These are phyloP conservation scores for Globisporangium rhizosaccharum DNA, from an alignment of 352 stramenopile species.

Conservation along the genomic window DNA sequence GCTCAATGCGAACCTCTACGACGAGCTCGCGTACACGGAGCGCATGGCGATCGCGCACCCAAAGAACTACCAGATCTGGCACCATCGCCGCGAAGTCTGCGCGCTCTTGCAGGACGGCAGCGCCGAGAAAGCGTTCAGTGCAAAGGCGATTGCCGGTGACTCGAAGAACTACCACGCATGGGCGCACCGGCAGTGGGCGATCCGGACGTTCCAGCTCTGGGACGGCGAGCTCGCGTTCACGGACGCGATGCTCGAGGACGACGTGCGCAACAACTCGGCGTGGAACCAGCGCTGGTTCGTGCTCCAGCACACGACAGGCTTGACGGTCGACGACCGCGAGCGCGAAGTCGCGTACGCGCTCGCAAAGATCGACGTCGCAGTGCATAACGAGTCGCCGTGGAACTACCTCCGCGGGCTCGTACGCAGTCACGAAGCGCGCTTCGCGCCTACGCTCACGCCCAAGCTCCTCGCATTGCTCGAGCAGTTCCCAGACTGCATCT, in stretches of 20 bases:
- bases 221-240: constrained; percentile 91
- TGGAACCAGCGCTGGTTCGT: constrained; percentile 90
- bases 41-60: constrained; percentile 91
- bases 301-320: constrained; percentile 42
- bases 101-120: constrained; percentile 71
- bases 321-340: constrained; percentile 32
- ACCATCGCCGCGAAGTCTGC: constrained; percentile 95
- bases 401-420: constrained; percentile 86
- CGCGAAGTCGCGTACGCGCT: constrained; percentile 76
- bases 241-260: constrained; percentile 82
- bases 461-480: constrained; percentile 39
- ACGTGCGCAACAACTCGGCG: constrained; percentile 97
- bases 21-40: constrained; percentile 71
- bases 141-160: constrained; percentile 91
- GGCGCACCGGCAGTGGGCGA: constrained; percentile 95
- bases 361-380: constrained; percentile 51
- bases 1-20: constrained; percentile 57
- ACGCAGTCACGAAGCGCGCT: constrained; percentile 39
- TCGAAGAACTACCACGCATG: constrained; percentile 99
- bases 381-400: constrained; percentile 91
- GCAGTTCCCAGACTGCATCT: constrained; percentile 51
- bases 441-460: constrained; percentile 30
- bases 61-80: constrained; percentile 99
- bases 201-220: constrained; percentile 88
- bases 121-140: constrained; percentile 91